phyloP scores from a whole-genome alignment of 1,139 yeast genomes.

The Komagataea norvegica region DNA sequence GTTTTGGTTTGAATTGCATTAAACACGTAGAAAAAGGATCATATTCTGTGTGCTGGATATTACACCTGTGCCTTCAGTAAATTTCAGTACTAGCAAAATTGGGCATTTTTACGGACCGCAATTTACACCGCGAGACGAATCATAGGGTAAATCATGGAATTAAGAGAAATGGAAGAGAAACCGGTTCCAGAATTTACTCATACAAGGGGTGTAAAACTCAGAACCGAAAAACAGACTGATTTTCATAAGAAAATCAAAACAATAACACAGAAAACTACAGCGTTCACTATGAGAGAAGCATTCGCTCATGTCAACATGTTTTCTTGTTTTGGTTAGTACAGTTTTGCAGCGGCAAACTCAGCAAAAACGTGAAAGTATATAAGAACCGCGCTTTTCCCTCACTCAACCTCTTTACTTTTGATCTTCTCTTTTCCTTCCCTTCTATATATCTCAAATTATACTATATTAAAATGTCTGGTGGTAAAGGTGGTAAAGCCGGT shows the following conservation, averaged over 20 bases:
- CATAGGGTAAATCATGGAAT: slow-evolving; percentile 1
- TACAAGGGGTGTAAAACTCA: slow-evolving; percentile 6
- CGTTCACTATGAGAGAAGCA: too few relatives aligned
- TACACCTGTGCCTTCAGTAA: slow-evolving; percentile 3
- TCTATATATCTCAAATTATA: slow-evolving; percentile 13
- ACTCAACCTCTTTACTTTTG: not conserved
- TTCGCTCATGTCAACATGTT: too few relatives aligned
- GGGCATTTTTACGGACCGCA: not conserved
- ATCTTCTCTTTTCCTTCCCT: slow-evolving; percentile 5
- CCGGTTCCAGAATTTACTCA: slow-evolving; percentile 5
- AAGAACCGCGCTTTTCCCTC: slow-evolving; percentile 5
- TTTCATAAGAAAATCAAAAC: not conserved
- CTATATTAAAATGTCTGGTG: slow-evolving; percentile 76
- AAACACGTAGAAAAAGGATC: not conserved
- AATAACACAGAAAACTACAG: too few relatives aligned
- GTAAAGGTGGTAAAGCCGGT: slow-evolving; percentile 98
- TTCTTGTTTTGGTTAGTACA: not conserved
- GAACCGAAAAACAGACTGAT: not conserved
- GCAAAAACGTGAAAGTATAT: slow-evolving; percentile 4
- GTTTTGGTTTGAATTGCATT: not conserved
- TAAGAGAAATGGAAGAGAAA: not conserved
- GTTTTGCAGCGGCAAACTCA: not conserved
- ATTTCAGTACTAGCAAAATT: not conserved
- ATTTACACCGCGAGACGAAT: not conserved
- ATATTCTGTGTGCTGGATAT: slow-evolving; percentile 1